These are phyloP conservation scores for Tetrahymena thermophila DNA, from an alignment of 73 alveolate species.

Conservation along the genomic window DNA sequence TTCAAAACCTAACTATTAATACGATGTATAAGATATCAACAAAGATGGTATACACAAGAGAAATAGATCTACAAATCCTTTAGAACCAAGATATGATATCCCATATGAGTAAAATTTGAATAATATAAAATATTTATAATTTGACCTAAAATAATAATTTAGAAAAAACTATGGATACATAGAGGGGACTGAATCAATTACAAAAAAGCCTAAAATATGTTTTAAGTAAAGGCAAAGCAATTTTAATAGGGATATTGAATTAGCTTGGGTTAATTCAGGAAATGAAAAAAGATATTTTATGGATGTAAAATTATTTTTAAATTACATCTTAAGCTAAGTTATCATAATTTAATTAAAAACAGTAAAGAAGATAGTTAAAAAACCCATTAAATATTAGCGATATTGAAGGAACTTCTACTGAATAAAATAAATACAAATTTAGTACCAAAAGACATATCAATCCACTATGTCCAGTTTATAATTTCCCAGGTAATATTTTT, in stretches of 20 bases:
- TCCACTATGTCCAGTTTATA: not conserved
- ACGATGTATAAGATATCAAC: not conserved
- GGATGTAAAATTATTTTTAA: not conserved
- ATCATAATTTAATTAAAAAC: not conserved
- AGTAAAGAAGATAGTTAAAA: not conserved
- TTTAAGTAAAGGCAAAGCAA: not conserved
- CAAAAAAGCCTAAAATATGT: not conserved
- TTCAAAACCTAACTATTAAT: not conserved
- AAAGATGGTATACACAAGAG: not conserved
- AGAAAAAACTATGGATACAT: not conserved
- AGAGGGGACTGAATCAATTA: not conserved
- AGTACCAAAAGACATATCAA: not conserved
- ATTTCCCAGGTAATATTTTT: not conserved
- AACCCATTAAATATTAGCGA: not conserved
- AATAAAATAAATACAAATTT: not conserved
- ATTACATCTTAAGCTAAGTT: not conserved
- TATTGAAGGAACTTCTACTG: not conserved
- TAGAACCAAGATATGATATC: not conserved
- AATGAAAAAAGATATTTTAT: not conserved
- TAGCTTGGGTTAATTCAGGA: not conserved
- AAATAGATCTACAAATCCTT: not conserved
- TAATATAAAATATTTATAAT: too few relatives aligned
- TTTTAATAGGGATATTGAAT: not conserved
- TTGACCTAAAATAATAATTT: not conserved
- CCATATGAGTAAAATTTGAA: not conserved